phyloP scores from a whole-genome alignment of 2,329 filamentous ascomycete species.

The Mycogone perniciosa region DNA sequence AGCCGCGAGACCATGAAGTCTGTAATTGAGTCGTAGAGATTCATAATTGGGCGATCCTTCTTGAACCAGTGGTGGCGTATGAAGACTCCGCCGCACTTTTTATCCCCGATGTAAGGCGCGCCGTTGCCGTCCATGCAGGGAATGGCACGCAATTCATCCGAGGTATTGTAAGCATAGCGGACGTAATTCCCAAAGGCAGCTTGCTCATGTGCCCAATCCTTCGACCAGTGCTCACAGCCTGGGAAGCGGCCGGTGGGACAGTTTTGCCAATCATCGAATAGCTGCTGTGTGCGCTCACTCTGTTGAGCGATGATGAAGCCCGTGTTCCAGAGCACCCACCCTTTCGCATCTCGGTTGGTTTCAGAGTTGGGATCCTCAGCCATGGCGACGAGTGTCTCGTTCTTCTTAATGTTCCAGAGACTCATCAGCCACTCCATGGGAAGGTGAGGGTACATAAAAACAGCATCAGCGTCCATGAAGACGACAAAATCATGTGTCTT shows the following conservation, averaged over 20 bases:
- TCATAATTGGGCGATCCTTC: background rate
- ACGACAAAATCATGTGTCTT: slow-evolving; percentile 36
- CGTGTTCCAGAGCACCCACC: too few species aligned
- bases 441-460: slow-evolving; percentile 35
- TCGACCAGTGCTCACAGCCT: too few species aligned
- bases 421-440: slow-evolving; percentile 44
- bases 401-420: slow-evolving; percentile 33
- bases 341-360: slow-evolving; percentile 29
- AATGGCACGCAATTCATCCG: too few species aligned
- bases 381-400: slow-evolving; percentile 37
- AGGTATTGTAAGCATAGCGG: too few species aligned
- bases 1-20: background rate
- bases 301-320: too few species aligned
- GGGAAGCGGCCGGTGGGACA: too few species aligned
- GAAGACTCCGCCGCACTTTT: background rate
- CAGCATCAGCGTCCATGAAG: slow-evolving; percentile 39
- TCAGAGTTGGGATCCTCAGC: slow-evolving; percentile 36
- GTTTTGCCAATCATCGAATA: too few species aligned
- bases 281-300: too few species aligned
- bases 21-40: background rate
- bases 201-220: too few species aligned
- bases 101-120: background rate
- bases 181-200: too few species aligned
- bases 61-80: background rate
- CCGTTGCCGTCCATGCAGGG: background rate